phyloP scores from a whole-genome alignment of 192 early-diverging fungal species.

The Phycomyces nitens region DNA sequence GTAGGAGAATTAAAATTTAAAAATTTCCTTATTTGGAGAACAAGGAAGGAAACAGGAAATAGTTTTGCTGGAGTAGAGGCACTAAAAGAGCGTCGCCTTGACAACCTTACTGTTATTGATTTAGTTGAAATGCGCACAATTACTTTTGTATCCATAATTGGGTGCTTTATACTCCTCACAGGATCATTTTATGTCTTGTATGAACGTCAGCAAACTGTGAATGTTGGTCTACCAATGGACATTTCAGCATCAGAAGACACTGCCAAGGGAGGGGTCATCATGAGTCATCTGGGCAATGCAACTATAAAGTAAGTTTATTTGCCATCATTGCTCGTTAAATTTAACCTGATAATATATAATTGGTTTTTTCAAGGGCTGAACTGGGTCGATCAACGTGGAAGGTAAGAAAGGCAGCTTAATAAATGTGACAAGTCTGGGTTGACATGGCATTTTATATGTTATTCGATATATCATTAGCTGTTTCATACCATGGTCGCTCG shows the following conservation, averaged over 20 bases:
- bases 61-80: no score
- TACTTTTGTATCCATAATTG: no score
- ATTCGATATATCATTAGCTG: slow-evolving; percentile 41
- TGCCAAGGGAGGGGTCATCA: slow-evolving; percentile 35
- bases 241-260: neutral
- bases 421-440: neutral
- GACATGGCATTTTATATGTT: neutral
- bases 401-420: slow-evolving; percentile 5
- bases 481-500: slow-evolving; percentile 90
- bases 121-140: no score
- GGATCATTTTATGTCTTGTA: no score
- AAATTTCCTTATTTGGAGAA: no score
- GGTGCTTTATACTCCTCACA: no score
- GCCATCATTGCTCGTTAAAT: neutral
- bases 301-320: slow-evolving; percentile 41
- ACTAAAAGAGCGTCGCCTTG: no score
- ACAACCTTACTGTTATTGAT: no score
- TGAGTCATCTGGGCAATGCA: slow-evolving; percentile 41
- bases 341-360: neutral
- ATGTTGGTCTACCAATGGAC: neutral
- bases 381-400: slow-evolving; percentile 88
- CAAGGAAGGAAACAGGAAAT: no score
- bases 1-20: no score
- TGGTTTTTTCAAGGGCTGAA: slow-evolving; percentile 59
- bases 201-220: no score